Evolutionary conservation across 2,329 filamentous ascomycete genomes (phyloP), one percentile per base, ranked within the genome.

Genomic region (Proliferodiscus dingleyae): DNA sequence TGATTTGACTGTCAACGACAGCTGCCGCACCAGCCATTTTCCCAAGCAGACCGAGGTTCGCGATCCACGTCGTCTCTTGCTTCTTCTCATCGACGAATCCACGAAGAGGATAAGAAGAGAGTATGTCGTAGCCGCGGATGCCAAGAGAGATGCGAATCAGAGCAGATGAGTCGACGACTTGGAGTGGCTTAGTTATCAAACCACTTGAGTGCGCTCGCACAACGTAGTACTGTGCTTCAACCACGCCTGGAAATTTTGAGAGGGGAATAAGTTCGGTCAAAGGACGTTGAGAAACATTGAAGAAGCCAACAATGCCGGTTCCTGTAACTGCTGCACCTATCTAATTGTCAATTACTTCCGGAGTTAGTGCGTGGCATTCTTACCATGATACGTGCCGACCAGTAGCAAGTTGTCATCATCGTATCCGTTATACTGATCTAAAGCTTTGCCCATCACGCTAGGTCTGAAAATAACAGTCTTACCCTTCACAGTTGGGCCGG

Each of bases 11-110:
- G 29, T 71, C 73, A 1, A 84, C 70, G 6, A 95, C 75, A 0
- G 89, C 89, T 1, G 88, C 89, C 1, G 84, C 81, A 0, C 89
- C 91, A 0, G 89, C 89, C 87, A 97, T 95, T 66, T 96, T 95
- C 2, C 78, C 85, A 3, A 95, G 54, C 2, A 97, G 70, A 0
- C 91, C 91, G 1, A 97, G 66, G 15, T 85, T 81, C 1, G 87
- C 81, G 2, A 90, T 71, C 34, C 68, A 68, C 0, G 83, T 68
- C 0, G 64, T 57, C 8, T 62, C 57, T 4, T 62, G 49, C 30
- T 68, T 61, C 15, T 61, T 61, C 16, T 63, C 52, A 29, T 69
- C 60, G 1, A 68, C 64, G 52, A 91, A 81, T 0, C 71, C 64
- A 1, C 73, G 71, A 2, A 89, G 65, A 0, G 86, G 83, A 51